Evolutionary conservation across 108 stramenopile species (phyloP).

Genomic region (Conticribra weissflogii): DNA sequence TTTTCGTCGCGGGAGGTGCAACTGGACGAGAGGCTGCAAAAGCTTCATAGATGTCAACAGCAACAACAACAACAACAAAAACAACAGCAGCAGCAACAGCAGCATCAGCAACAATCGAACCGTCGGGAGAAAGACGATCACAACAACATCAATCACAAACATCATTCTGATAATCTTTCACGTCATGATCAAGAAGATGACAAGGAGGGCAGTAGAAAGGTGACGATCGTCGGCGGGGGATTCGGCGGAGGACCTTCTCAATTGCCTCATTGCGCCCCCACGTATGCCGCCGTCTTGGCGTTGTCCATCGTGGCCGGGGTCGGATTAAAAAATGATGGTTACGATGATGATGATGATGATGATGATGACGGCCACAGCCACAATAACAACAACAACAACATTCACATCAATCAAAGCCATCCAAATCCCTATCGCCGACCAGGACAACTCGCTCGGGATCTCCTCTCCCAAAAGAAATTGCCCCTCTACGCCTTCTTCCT

Average conservation of each 20-base stretch:
- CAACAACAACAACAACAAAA: neutral
- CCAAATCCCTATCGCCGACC: conserved; percentile 17
- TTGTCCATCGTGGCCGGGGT: conserved; percentile 68
- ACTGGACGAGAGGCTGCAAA: conserved; percentile 22
- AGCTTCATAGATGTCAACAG: conserved; percentile 11
- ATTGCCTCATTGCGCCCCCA: conserved; percentile 94
- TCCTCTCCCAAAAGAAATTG: conserved; percentile 45
- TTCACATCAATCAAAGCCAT: neutral
- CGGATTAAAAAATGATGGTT: conserved; percentile 7
- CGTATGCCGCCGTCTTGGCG: conserved; percentile 89
- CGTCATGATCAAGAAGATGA: too few relatives aligned
- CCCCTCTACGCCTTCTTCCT: conserved; percentile 75
- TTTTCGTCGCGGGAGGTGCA: conserved; percentile 17
- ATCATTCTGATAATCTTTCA: too few relatives aligned
- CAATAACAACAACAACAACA: neutral
- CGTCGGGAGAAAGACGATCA: too few relatives aligned
- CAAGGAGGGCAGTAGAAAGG: too few relatives aligned
- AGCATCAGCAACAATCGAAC: neutral
- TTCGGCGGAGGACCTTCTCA: conserved; percentile 96
- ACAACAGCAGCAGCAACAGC: neutral
- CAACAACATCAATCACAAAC: conserved; percentile 1
- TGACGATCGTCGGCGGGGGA: conserved; percentile 66
- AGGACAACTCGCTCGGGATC: conserved; percentile 37
- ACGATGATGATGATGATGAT: too few relatives aligned
- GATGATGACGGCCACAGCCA: neutral